A percentile compares a stretch with the other conserved stretches of the same genome.
Conservation (phyloP, 371 early-diverging fungal genomes). For the Mortierella sp. region DNA sequence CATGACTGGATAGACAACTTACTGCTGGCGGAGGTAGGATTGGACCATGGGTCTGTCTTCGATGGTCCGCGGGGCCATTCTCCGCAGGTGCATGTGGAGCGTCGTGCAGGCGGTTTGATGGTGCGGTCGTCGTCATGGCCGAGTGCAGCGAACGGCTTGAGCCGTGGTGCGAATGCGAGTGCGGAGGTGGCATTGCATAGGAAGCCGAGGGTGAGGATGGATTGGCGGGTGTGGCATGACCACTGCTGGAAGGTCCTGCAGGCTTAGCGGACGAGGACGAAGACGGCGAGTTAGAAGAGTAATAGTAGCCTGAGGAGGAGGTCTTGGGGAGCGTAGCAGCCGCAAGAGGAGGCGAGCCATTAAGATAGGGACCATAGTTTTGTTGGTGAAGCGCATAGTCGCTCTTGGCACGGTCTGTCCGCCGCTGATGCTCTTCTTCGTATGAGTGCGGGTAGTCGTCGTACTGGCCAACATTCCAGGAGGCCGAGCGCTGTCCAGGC, state of each 20-base stretch:
- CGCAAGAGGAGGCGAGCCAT: conserved; percentile 24
- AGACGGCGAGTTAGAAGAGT: not conserved
- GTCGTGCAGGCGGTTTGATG: too few relatives aligned
- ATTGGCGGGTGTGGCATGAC: conserved; percentile 7
- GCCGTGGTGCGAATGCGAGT: too few relatives aligned
- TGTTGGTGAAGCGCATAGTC: conserved; percentile 20
- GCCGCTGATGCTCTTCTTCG: conserved; percentile 2
- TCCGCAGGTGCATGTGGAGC: too few relatives aligned
- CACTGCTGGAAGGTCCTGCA: conserved; percentile 1
- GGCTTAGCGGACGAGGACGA: conserved; percentile 5
- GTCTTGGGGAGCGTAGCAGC: conserved; percentile 13
- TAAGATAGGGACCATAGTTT: conserved; percentile 15
- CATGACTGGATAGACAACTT: conserved; percentile 25
- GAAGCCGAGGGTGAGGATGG: too few relatives aligned
- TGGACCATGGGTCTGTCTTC: conserved; percentile 31
- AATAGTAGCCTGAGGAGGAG: conserved; percentile 1
- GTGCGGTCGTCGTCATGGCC: too few relatives aligned
- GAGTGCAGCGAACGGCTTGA: too few relatives aligned
- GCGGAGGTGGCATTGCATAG: too few relatives aligned
- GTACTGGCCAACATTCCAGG: conserved; percentile 35
- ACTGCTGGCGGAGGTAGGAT: conserved; percentile 50
- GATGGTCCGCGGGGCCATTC: conserved; percentile 1
- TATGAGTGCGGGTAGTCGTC: conserved; percentile 22
- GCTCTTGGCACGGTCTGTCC: conserved; percentile 13
- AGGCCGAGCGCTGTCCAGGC: conserved; percentile 29